These are phyloP conservation scores for Zygnema cylindricum DNA, from an alignment of 139 green algal genomes.

Conservation along the genomic window DNA sequence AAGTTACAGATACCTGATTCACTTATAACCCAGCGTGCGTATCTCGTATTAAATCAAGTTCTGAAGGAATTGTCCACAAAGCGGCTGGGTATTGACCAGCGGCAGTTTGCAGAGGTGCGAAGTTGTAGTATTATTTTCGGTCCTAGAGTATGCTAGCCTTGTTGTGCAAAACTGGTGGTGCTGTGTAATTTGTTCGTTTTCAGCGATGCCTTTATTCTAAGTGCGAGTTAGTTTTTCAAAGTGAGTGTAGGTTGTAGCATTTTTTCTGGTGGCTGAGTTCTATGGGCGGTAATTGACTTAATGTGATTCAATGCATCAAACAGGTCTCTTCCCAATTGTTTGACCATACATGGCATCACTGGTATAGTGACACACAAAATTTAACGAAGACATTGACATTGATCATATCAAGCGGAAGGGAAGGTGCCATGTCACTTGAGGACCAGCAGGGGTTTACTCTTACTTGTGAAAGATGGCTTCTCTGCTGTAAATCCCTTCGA, in stretches of 20 bases:
- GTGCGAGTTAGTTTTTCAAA: too few relatives aligned
- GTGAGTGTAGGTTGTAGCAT: too few relatives aligned
- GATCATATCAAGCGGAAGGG: constrained; percentile 54
- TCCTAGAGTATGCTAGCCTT: background rate
- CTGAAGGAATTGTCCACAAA: constrained; percentile 95
- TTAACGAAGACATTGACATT: constrained; percentile 67
- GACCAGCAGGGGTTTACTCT: constrained; percentile 40
- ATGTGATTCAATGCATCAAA: too few relatives aligned
- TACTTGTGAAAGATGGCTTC: constrained; percentile 82
- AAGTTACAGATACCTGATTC: constrained; percentile 50
- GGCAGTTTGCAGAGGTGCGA: constrained; percentile 73
- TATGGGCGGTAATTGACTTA: too few relatives aligned
- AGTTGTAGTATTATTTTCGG: too few relatives aligned
- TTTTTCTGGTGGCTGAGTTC: too few relatives aligned
- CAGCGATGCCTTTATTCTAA: too few relatives aligned
- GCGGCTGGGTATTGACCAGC: constrained; percentile 82
- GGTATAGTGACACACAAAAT: constrained; percentile 72
- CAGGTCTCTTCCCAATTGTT: constrained; percentile 70
- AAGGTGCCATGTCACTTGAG: constrained; percentile 64
- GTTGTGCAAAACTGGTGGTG: too few relatives aligned
- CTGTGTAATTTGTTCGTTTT: too few relatives aligned
- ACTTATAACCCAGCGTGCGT: constrained; percentile 68
- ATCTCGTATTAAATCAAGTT: constrained; percentile 89
- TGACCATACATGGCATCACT: constrained; percentile 78
- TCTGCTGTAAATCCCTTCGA: constrained; percentile 84